Conservation (phyloP, 306 rosid species). For the Glycyrrhiza uralensis region DNA sequence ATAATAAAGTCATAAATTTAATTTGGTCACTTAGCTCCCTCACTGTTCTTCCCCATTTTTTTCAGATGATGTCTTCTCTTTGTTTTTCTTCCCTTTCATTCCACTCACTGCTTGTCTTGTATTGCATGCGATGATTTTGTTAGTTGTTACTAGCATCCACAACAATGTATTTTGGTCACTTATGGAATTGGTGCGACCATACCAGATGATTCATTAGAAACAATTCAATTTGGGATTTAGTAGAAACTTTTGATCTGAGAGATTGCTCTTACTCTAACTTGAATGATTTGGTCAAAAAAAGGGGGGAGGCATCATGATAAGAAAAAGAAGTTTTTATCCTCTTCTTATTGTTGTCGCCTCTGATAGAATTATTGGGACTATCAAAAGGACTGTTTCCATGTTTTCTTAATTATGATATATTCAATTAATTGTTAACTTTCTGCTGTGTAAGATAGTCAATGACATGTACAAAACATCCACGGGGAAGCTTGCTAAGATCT, state of each 20-base stretch:
- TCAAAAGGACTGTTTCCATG: too few species aligned
- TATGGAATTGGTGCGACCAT: neutral
- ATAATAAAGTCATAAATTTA: neutral
- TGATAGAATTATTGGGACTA: too few species aligned
- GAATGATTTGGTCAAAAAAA: too few species aligned
- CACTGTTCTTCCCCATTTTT: neutral
- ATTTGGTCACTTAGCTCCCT: neutral
- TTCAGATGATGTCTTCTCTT: neutral
- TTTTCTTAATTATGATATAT: neutral
- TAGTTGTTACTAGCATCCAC: neutral
- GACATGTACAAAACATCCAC: neutral
- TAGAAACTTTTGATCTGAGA: neutral
- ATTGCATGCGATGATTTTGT: constrained; percentile 5
- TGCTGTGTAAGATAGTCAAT: neutral
- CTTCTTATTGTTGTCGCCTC: neutral
- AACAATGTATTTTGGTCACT: neutral
- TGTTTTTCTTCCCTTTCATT: neutral
- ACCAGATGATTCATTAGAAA: neutral
- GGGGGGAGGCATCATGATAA: too few species aligned
- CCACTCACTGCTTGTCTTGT: neutral
- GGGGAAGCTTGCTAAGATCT: neutral
- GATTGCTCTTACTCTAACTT: neutral
- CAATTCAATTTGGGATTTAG: neutral
- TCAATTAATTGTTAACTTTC: constrained; percentile 5
- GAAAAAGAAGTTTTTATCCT: too few species aligned